These are phyloP conservation scores for Leptographium lundbergii DNA, from an alignment of 2,329 filamentous ascomycete species.

Conservation along the genomic window DNA sequence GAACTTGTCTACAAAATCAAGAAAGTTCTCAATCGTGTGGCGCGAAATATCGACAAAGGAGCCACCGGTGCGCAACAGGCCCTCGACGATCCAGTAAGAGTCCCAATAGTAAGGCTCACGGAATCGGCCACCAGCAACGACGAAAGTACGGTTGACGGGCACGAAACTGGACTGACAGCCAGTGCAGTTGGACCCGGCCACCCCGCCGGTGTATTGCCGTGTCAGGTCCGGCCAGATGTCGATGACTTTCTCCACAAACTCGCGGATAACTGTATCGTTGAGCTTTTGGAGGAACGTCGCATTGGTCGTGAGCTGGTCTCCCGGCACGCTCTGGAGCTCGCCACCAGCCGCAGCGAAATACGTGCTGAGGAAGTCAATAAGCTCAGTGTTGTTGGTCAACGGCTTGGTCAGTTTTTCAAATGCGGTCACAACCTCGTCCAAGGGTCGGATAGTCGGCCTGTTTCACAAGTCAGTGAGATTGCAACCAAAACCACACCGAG, in stretches of 20 bases:
- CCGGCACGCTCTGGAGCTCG: conserved; percentile 43
- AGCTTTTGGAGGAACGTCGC: conserved; percentile 45
- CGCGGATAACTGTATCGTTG: conserved; percentile 42
- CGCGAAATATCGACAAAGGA: conserved; percentile 49
- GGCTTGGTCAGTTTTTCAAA: conserved; percentile 48
- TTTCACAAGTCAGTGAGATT: neutral
- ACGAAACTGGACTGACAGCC: conserved; percentile 54
- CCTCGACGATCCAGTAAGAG: conserved; percentile 56
- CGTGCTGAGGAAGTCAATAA: conserved; percentile 47
- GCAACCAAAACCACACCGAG: neutral
- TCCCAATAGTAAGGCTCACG: conserved; percentile 62
- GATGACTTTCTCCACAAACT: conserved; percentile 52
- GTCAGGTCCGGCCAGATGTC: conserved; percentile 59
- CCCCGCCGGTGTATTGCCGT: conserved; percentile 38
- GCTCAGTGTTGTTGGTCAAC: conserved; percentile 47
- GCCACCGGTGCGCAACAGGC: conserved; percentile 50
- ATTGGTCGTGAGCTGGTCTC: conserved; percentile 38
- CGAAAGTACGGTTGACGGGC: conserved; percentile 53
- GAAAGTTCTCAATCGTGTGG: conserved; percentile 59
- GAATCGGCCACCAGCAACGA: conserved; percentile 60
- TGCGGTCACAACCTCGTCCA: conserved; percentile 47
- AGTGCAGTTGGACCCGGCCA: conserved; percentile 29
- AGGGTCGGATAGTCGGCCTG: conserved; percentile 45
- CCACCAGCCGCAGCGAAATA: conserved; percentile 53
- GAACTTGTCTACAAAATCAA: conserved; percentile 51